Conservation (phyloP, 371 early-diverging fungal species). For the Mortierella sp. region DNA sequence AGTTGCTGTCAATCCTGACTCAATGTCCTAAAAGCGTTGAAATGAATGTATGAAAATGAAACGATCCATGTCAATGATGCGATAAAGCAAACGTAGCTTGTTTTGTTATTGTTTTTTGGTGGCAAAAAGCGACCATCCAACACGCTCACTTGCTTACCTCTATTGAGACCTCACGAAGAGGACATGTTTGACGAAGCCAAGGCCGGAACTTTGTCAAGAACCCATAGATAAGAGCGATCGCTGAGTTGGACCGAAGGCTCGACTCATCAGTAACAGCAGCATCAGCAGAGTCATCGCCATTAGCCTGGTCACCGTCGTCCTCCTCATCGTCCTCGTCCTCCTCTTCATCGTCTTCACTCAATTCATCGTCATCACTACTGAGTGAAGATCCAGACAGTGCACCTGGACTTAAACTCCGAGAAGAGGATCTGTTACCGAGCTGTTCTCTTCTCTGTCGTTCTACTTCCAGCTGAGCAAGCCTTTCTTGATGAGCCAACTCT, state of each 20-base stretch:
- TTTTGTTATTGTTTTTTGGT: constrained; percentile 1
- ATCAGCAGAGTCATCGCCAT: not conserved
- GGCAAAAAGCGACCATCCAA: not conserved
- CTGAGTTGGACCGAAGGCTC: constrained; percentile 23
- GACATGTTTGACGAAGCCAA: constrained; percentile 38
- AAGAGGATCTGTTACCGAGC: constrained; percentile 14
- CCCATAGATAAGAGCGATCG: constrained; percentile 48
- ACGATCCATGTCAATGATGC: not conserved
- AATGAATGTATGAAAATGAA: not conserved
- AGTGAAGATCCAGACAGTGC: constrained; percentile 37
- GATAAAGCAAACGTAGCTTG: not conserved
- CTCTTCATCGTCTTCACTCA: not conserved
- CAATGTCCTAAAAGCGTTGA: constrained; percentile 30
- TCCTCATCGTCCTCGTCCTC: not conserved
- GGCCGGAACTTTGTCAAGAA: constrained; percentile 47
- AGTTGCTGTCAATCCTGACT: constrained; percentile 34
- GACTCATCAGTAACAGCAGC: constrained; percentile 14
- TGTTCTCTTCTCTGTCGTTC: not conserved
- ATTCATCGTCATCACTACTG: constrained; percentile 15
- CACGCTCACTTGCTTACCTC: constrained; percentile 21
- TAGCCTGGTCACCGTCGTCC: not conserved
- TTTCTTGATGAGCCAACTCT: not conserved
- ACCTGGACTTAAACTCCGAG: constrained; percentile 31
- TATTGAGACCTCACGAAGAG: constrained; percentile 40
- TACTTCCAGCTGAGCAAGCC: constrained; percentile 11